phyloP scores from a whole-genome alignment of 352 stramenopile genomes.

The Globisporangium emineosum region DNA sequence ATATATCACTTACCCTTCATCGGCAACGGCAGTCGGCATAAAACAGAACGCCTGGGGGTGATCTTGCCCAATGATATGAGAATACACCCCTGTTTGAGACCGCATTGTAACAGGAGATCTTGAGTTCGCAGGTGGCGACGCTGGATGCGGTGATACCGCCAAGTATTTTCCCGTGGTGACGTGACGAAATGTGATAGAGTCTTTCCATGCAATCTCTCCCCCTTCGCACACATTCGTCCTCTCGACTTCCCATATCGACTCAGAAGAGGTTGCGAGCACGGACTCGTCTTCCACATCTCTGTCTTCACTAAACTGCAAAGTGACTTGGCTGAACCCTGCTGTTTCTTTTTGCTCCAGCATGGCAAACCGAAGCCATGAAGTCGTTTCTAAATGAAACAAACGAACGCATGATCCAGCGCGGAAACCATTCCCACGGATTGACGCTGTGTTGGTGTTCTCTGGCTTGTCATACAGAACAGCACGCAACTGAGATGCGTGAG shows the following conservation, averaged over 20 bases:
- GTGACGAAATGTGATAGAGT: constrained; percentile 49
- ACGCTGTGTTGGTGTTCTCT: constrained; percentile 16
- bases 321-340: constrained; percentile 20
- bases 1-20: constrained; percentile 44
- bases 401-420: constrained; percentile 55
- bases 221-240: constrained; percentile 46
- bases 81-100: constrained; percentile 18
- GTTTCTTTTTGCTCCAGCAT: background rate
- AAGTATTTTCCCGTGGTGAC: constrained; percentile 59
- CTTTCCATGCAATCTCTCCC: constrained; percentile 50
- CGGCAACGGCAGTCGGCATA: constrained; percentile 48
- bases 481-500: constrained; percentile 60
- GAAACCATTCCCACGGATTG: constrained; percentile 21
- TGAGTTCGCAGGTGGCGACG: constrained; percentile 17
- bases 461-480: constrained; percentile 50
- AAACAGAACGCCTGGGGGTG: constrained; percentile 52
- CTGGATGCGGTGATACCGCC: constrained; percentile 21
- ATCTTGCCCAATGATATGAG: constrained; percentile 33
- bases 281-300: constrained; percentile 31
- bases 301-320: constrained; percentile 49
- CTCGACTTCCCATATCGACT: constrained; percentile 69
- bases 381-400: constrained; percentile 63
- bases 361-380: constrained; percentile 54
- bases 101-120: constrained; percentile 22
- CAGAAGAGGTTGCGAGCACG: constrained; percentile 30